Evolutionary conservation across 768 basidiomycete genomes (phyloP).

Genomic region (Tylopilus sp.): DNA sequence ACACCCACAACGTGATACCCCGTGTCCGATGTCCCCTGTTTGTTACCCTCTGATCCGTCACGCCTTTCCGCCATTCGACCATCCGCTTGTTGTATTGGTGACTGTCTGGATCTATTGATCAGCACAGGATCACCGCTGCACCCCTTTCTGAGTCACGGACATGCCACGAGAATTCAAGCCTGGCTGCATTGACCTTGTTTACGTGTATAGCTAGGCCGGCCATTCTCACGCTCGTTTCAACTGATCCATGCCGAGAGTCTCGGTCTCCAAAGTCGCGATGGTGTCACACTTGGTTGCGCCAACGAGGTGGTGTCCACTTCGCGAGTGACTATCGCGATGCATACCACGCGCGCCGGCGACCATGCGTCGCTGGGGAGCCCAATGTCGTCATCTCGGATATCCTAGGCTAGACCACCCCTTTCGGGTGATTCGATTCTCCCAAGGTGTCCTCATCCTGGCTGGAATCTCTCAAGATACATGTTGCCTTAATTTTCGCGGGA

Average conservation of each 20-base stretch:
- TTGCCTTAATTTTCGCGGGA: conserved; percentile 25
- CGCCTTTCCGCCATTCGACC: conserved; percentile 2
- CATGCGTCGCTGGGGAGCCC: no score
- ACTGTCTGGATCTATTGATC: background rate
- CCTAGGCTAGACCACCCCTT: background rate
- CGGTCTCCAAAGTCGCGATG: background rate
- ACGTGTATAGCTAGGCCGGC: background rate
- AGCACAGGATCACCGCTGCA: background rate
- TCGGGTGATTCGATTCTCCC: background rate
- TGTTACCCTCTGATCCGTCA: background rate
- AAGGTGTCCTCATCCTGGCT: background rate
- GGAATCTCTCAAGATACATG: conserved; percentile 5
- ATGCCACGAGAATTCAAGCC: conserved; percentile 1
- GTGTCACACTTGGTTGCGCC: conserved; percentile 2
- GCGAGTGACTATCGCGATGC: no score
- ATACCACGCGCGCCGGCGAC: no score
- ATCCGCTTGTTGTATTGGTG: background rate
- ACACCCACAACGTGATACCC: background rate
- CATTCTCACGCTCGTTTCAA: background rate
- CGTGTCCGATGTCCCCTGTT: background rate
- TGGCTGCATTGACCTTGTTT: background rate
- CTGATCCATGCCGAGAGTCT: conserved; percentile 1
- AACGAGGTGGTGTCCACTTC: background rate
- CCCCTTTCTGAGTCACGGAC: no score
- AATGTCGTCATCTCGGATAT: background rate